Evolutionary conservation across 2,329 filamentous ascomycete genomes (phyloP).

Genomic region (Juglanconis sp.): DNA sequence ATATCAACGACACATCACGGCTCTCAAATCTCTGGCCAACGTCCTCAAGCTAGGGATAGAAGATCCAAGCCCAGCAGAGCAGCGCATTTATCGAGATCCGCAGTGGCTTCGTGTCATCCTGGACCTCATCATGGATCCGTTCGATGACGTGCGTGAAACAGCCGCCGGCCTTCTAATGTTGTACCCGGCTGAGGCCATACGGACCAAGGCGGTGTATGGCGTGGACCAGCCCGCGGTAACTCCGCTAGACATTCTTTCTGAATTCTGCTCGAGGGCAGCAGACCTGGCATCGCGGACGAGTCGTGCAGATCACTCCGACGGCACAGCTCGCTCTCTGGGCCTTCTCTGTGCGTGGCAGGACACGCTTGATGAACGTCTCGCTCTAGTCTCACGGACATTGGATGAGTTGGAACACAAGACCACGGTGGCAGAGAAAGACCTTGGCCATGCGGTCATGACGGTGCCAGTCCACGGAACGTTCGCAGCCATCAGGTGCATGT

Average conservation of each 20-base stretch:
- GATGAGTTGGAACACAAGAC: slow-evolving; percentile 64
- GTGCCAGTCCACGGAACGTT: slow-evolving; percentile 69
- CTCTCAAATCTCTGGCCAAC: slow-evolving; percentile 66
- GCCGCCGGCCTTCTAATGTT: slow-evolving; percentile 50
- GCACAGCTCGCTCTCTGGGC: slow-evolving; percentile 74
- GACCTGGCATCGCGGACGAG: slow-evolving; percentile 65
- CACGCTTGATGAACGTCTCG: slow-evolving; percentile 38
- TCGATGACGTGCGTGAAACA: slow-evolving; percentile 78
- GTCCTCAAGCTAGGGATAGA: slow-evolving; percentile 71
- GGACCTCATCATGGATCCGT: slow-evolving; percentile 83
- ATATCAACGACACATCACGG: slow-evolving; percentile 84
- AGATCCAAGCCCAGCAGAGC: slow-evolving; percentile 14
- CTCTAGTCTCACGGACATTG: slow-evolving; percentile 57
- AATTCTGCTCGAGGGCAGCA: slow-evolving; percentile 53
- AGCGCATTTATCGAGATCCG: slow-evolving; percentile 34
- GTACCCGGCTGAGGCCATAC: slow-evolving; percentile 38
- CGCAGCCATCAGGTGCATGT: slow-evolving; percentile 61
- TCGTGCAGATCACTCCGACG: slow-evolving; percentile 88
- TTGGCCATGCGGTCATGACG: slow-evolving; percentile 63
- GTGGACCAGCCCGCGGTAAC: slow-evolving; percentile 15
- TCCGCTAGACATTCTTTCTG: slow-evolving; percentile 35
- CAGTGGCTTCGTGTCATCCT: slow-evolving; percentile 63
- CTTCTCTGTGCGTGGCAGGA: slow-evolving; percentile 61
- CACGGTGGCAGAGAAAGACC: slow-evolving; percentile 56
- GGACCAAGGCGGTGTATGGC: slow-evolving; percentile 19